Evolutionary conservation across 176 grass and related monocot genomes (phyloP).

Genomic region (Rhynchospora pubera): DNA sequence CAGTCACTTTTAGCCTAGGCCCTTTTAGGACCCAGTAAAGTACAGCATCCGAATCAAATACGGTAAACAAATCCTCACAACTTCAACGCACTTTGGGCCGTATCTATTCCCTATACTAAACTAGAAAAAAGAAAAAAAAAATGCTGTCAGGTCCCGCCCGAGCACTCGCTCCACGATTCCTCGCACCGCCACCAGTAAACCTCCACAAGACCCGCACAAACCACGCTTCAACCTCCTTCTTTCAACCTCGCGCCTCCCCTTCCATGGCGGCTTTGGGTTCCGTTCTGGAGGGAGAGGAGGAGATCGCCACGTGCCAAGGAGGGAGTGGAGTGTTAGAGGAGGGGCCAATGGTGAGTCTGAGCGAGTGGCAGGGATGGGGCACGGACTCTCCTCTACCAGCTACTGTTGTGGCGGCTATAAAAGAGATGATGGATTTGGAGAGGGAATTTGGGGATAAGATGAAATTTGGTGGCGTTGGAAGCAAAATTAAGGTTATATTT

Average conservation of each 20-base stretch:
- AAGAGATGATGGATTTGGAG: constrained; percentile 53
- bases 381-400: constrained; percentile 53
- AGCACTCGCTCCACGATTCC: constrained; percentile 28
- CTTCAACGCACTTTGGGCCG: too few relatives aligned
- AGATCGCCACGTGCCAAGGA: not conserved
- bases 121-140: too few relatives aligned
- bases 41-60: not conserved
- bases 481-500: constrained; percentile 52
- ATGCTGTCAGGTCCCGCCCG: too few relatives aligned
- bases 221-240: not conserved
- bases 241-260: constrained; percentile 21
- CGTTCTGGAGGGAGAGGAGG: constrained; percentile 20
- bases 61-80: too few relatives aligned
- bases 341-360: constrained; percentile 30
- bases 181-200: too few relatives aligned
- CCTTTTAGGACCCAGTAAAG: not conserved
- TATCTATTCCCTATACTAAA: too few relatives aligned
- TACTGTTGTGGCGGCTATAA: constrained; percentile 34
- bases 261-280: constrained; percentile 20
- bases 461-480: constrained; percentile 64
- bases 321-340: not conserved
- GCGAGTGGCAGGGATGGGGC: constrained; percentile 78
- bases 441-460: constrained; percentile 35
- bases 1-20: not conserved
- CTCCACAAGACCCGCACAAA: constrained; percentile 11